Conservation (phyloP, 108 stramenopile species). For the Nitzschia sp. region DNA sequence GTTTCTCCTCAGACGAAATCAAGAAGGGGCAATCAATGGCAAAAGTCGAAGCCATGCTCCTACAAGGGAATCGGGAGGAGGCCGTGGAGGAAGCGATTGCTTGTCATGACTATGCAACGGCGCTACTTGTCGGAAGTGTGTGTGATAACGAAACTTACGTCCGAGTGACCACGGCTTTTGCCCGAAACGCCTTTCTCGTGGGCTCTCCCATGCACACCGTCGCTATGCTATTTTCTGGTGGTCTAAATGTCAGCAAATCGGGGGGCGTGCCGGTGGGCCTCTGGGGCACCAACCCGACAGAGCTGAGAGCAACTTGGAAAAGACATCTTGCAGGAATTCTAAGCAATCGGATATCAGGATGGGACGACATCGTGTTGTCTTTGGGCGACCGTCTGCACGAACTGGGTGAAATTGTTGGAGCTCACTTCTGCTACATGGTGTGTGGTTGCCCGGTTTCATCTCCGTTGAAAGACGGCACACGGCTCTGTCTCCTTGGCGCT, state of each 20-base stretch:
- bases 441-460: slow-evolving; percentile 61
- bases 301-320: slow-evolving; percentile 61
- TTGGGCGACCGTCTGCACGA: slow-evolving; percentile 77
- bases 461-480: slow-evolving; percentile 42
- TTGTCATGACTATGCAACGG: slow-evolving; percentile 66
- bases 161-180: slow-evolving; percentile 56
- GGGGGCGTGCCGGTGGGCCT: slow-evolving; percentile 26
- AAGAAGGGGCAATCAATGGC: slow-evolving; percentile 25
- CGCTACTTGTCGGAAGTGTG: slow-evolving; percentile 75
- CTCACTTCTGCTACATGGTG: slow-evolving; percentile 89
- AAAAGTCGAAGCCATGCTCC: slow-evolving; percentile 53
- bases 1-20: slow-evolving; percentile 4
- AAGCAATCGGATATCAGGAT: slow-evolving; percentile 77
- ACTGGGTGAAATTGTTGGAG: slow-evolving; percentile 56
- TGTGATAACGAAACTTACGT: slow-evolving; percentile 67
- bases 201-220: slow-evolving; percentile 82
- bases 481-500: slow-evolving; percentile 71
- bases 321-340: slow-evolving; percentile 72
- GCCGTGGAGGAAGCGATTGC: slow-evolving; percentile 70
- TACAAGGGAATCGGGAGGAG: slow-evolving; percentile 67
- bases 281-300: slow-evolving; percentile 42
- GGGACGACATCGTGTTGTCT: slow-evolving; percentile 73
- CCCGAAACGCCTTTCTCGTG: slow-evolving; percentile 43
- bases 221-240: slow-evolving; percentile 66
- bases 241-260: slow-evolving; percentile 39